Percentiles rank a stretch among this genome's conserved stretches.
Evolutionary conservation across 2,329 filamentous ascomycete genomes (phyloP).

Genomic region (Paraphaeosphaeria sporulosa): DNA sequence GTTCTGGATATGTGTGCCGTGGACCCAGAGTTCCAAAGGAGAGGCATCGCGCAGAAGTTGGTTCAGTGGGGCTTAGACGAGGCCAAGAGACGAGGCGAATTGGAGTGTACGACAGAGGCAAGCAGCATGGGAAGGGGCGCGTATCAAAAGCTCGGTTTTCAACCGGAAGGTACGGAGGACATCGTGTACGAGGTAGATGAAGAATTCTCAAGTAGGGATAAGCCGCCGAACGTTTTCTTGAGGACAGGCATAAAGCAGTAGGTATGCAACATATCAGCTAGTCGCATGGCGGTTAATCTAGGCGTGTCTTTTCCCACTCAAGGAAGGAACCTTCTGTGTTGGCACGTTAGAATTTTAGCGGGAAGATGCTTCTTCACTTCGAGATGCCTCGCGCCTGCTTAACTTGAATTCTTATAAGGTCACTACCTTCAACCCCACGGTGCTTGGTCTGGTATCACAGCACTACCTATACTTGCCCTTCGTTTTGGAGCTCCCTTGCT

Average conservation of each 20-base stretch:
- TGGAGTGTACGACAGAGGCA: constrained; percentile 49
- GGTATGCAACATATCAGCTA: background rate
- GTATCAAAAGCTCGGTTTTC: constrained; percentile 44
- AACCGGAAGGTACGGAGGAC: constrained; percentile 39
- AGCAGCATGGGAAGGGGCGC: constrained; percentile 45
- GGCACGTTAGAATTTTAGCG: background rate
- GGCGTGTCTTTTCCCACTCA: background rate
- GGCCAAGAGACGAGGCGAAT: constrained; percentile 40
- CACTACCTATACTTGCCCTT: too few relatives aligned
- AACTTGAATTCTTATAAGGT: background rate
- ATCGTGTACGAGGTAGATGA: constrained; percentile 43
- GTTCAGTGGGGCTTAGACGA: constrained; percentile 45
- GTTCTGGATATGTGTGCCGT: constrained; percentile 57
- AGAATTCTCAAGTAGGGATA: constrained; percentile 39
- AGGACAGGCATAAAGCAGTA: constrained; percentile 32
- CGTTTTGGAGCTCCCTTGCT: background rate
- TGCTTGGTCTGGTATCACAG: background rate
- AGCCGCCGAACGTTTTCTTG: constrained; percentile 46
- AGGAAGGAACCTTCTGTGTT: background rate
- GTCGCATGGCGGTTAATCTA: background rate
- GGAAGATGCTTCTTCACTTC: background rate
- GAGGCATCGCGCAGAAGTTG: constrained; percentile 46
- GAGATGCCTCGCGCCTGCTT: background rate
- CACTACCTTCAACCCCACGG: background rate
- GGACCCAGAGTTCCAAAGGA: constrained; percentile 61